A percentile compares a stretch with the other conserved stretches of the same genome.
Conservation (phyloP, 2,329 filamentous ascomycete genomes). For the Aspergillus candidus region DNA sequence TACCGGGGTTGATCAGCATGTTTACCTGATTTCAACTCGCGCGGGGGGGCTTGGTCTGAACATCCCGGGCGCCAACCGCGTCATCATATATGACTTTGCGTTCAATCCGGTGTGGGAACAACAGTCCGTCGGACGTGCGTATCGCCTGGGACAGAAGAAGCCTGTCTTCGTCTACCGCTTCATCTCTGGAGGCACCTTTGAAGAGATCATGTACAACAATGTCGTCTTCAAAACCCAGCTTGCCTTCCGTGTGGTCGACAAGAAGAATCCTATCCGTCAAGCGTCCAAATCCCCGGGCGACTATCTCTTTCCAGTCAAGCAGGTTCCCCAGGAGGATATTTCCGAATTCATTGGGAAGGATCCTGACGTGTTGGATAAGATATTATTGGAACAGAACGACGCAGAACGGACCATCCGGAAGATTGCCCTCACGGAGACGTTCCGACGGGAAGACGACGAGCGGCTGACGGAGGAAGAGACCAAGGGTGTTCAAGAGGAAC, state of each 20-base stretch:
- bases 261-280: conserved; percentile 66
- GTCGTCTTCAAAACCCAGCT: conserved; percentile 78
- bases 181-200: conserved; percentile 70
- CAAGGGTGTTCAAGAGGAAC: conserved; percentile 46
- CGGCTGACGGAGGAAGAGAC: conserved; percentile 58
- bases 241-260: conserved; percentile 72
- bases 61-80: conserved; percentile 74
- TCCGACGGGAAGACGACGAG: conserved; percentile 62
- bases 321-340: conserved; percentile 49
- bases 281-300: conserved; percentile 51
- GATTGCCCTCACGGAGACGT: conserved; percentile 65
- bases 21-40: conserved; percentile 76
- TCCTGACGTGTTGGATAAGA: conserved; percentile 53
- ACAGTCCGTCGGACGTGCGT: conserved; percentile 80
- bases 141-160: conserved; percentile 76
- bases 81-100: conserved; percentile 77
- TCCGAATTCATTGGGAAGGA: conserved; percentile 54
- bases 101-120: conserved; percentile 79
- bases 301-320: conserved; percentile 55
- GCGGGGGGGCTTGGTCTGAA: conserved; percentile 82
- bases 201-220: conserved; percentile 66
- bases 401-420: conserved; percentile 24
- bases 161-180: conserved; percentile 81
- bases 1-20: conserved; percentile 39
- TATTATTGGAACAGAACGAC: conserved; percentile 22